Conservation (phyloP, 257 asterid species). For the Solanum ossicruentum region DNA sequence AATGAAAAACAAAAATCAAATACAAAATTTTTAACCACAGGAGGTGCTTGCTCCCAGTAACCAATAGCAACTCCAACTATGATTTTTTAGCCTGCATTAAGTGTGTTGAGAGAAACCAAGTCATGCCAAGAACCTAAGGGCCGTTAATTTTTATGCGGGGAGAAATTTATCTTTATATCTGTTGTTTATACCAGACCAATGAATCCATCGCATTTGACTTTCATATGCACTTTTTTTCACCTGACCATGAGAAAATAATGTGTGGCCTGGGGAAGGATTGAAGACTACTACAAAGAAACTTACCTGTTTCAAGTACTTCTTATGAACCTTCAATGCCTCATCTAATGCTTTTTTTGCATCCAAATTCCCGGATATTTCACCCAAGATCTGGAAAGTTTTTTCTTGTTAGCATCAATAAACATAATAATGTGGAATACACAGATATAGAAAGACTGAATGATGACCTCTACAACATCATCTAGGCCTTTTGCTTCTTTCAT, state of each 20-base stretch:
- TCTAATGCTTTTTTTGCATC: slow-evolving; percentile 79
- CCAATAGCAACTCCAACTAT: slow-evolving; percentile 2
- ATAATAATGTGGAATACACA: background rate
- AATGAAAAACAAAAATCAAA: background rate
- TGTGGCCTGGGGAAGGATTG: background rate
- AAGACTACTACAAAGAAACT: slow-evolving; percentile 4
- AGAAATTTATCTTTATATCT: background rate
- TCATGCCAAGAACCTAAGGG: background rate
- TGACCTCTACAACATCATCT: slow-evolving; percentile 85
- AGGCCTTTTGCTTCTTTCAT: slow-evolving; percentile 83
- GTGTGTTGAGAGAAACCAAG: background rate
- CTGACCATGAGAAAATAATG: background rate
- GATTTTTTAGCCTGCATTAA: slow-evolving; percentile 58
- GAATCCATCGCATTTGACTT: background rate
- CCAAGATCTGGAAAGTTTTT: slow-evolving; percentile 49
- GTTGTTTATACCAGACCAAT: background rate
- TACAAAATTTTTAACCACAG: background rate
- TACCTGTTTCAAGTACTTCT: slow-evolving; percentile 82
- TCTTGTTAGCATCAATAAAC: background rate
- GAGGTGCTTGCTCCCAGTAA: background rate
- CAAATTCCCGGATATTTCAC: slow-evolving; percentile 83
- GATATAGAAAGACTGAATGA: background rate
- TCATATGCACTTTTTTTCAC: background rate
- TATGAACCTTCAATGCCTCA: slow-evolving; percentile 69
- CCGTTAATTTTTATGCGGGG: background rate